phyloP scores from a whole-genome alignment of 108 stramenopile genomes.

The Schizochytrium sp. region DNA sequence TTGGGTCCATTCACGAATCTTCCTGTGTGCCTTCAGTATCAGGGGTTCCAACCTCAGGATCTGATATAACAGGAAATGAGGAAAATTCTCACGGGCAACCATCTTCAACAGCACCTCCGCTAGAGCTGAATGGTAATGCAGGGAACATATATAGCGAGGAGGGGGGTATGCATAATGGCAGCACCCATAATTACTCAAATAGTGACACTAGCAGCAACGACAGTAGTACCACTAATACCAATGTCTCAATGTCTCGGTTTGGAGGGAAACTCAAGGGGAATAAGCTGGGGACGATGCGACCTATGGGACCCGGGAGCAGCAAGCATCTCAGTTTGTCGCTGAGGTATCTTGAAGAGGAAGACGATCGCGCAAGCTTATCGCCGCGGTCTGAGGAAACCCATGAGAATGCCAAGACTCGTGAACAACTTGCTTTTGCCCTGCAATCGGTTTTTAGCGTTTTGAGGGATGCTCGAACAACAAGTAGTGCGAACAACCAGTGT shows the following conservation, averaged over 20 bases:
- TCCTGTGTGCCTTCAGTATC: too few species aligned
- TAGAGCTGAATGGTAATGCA: too few species aligned
- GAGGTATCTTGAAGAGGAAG: not conserved
- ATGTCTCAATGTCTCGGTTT: not conserved
- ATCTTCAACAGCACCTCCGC: too few species aligned
- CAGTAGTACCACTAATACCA: not conserved
- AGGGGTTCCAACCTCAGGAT: too few species aligned
- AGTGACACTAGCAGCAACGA: not conserved
- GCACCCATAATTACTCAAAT: too few species aligned
- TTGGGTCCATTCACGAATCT: too few species aligned
- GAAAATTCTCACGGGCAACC: too few species aligned
- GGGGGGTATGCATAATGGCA: too few species aligned
- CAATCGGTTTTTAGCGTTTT: not conserved
- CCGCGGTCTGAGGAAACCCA: constrained; percentile 40
- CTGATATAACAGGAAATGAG: too few species aligned
- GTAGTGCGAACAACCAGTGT: constrained; percentile 13
- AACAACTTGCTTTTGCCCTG: not conserved
- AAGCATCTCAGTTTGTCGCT: constrained; percentile 44
- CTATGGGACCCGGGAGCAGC: not conserved
- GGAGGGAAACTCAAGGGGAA: not conserved
- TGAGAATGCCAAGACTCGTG: constrained; percentile 47
- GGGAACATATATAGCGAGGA: too few species aligned
- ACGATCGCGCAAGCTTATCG: not conserved
- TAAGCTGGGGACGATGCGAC: not conserved
- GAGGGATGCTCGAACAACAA: not conserved